phyloP scores from a whole-genome alignment of 106 monocot species.

The Apostasia shenzhenica region DNA sequence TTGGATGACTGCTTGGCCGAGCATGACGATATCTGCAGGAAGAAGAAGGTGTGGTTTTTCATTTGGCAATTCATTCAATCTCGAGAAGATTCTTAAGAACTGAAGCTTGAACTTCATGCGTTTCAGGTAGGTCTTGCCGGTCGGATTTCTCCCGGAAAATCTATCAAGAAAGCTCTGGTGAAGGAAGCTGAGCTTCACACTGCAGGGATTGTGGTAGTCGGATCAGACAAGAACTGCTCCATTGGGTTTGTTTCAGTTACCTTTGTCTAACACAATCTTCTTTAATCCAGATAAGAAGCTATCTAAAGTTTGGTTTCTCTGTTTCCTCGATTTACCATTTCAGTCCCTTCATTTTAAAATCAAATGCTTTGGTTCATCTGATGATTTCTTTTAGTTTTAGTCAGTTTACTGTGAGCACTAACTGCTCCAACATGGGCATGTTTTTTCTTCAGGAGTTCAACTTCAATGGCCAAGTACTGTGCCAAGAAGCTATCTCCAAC shows the following conservation, averaged over 20 bases:
- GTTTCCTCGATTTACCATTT: too few relatives aligned
- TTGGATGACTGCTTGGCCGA: slow-evolving; percentile 45
- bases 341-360: too few relatives aligned
- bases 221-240: slow-evolving; percentile 37
- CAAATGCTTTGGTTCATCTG: not conserved
- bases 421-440: not conserved
- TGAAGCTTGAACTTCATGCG: not conserved
- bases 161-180: slow-evolving; percentile 56
- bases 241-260: slow-evolving; percentile 41
- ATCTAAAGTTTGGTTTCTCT: too few relatives aligned
- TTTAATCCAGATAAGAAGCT: not conserved
- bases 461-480: slow-evolving; percentile 69
- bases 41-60: slow-evolving; percentile 34
- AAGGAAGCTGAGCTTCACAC: slow-evolving; percentile 58
- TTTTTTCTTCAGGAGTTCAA: slow-evolving; percentile 43
- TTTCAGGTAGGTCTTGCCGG: slow-evolving; percentile 64
- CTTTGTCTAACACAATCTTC: not conserved
- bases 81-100: not conserved
- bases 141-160: slow-evolving; percentile 50
- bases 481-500: slow-evolving; percentile 61
- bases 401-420: too few relatives aligned
- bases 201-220: slow-evolving; percentile 58
- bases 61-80: not conserved
- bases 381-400: not conserved
- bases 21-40: slow-evolving; percentile 35